Evolutionary conservation across 208 protist genomes (phyloP).

Genomic region (Herpetomonas tarakana): DNA sequence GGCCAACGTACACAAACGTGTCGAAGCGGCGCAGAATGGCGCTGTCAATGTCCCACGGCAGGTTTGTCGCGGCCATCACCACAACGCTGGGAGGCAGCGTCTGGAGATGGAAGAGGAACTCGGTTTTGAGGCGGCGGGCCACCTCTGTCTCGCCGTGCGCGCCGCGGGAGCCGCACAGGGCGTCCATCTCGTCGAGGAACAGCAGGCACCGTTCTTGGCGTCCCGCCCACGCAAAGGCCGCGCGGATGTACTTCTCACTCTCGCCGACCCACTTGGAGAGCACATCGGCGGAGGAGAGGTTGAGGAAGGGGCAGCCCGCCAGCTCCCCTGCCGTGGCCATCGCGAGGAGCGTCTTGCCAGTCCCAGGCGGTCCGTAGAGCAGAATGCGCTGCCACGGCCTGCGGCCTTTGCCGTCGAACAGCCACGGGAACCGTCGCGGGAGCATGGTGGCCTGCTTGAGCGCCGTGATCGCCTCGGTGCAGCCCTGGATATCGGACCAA

Average conservation of each 20-base stretch:
- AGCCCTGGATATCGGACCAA: constrained; percentile 95
- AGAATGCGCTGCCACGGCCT: constrained; percentile 96
- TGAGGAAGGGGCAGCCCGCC: constrained; percentile 88
- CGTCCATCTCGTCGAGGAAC: constrained; percentile 95
- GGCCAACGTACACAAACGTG: constrained; percentile 78
- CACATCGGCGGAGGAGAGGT: constrained; percentile 93
- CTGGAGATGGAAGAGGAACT: constrained; percentile 97
- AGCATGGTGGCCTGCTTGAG: constrained; percentile 97
- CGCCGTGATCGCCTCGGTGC: constrained; percentile 93
- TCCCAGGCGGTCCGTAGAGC: constrained; percentile 97
- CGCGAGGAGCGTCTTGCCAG: constrained; percentile 98
- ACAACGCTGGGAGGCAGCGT: constrained; percentile 42
- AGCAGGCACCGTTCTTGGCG: constrained; percentile 62
- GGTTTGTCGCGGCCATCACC: constrained; percentile 90
- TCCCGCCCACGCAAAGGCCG: constrained; percentile 88
- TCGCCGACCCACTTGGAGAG: constrained; percentile 98
- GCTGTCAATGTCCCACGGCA: constrained; percentile 90
- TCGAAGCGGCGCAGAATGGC: constrained; percentile 89
- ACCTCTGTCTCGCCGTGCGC: constrained; percentile 74
- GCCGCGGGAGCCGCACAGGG: constrained; percentile 78
- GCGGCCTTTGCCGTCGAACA: constrained; percentile 90
- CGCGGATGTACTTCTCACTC: constrained; percentile 93
- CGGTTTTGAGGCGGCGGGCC: constrained; percentile 98
- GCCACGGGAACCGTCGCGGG: constrained; percentile 94
- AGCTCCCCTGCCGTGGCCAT: constrained; percentile 96